phyloP scores from a whole-genome alignment of 2,329 filamentous ascomycete species.

The Fusarium clavum region DNA sequence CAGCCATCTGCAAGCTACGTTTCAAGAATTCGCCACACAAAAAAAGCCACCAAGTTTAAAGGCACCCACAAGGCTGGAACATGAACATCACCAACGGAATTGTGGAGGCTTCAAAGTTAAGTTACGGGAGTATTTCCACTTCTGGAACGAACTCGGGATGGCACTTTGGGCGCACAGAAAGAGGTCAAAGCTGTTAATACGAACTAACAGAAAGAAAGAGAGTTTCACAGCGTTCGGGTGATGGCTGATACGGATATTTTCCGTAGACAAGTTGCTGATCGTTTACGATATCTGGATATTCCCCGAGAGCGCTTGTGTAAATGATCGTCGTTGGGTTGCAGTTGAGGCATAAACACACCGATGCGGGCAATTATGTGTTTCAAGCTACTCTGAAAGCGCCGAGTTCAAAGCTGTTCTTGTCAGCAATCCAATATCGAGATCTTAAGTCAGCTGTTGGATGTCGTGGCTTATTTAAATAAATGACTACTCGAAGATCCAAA shows the following conservation, averaged over 20 bases:
- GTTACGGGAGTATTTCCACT: conserved; percentile 33
- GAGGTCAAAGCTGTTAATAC: not conserved
- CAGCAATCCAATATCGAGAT: not conserved
- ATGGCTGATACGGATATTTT: conserved; percentile 32
- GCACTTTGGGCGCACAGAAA: conserved; percentile 11
- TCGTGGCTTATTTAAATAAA: conserved; percentile 2
- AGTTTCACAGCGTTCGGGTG: conserved; percentile 35
- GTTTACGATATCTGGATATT: conserved; percentile 26
- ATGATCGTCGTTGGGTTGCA: conserved; percentile 26
- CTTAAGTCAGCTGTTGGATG: not conserved
- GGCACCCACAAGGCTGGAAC: conserved; percentile 36
- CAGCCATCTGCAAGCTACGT: conserved; percentile 1
- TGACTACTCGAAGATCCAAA: not conserved
- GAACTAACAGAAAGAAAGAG: not conserved
- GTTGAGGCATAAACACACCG: conserved; percentile 34
- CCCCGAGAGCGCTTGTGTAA: conserved; percentile 22
- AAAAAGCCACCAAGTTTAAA: not conserved
- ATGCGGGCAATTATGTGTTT: conserved; percentile 17
- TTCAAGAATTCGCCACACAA: conserved; percentile 3
- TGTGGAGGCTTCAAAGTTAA: conserved; percentile 29
- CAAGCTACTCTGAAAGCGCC: conserved; percentile 21
- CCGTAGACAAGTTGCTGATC: conserved; percentile 26
- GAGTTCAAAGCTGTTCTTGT: not conserved
- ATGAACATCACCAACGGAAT: not conserved
- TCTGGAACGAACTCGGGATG: conserved; percentile 28